Conservation (phyloP, 306 rosid genomes). For the Glycine tomentella region DNA sequence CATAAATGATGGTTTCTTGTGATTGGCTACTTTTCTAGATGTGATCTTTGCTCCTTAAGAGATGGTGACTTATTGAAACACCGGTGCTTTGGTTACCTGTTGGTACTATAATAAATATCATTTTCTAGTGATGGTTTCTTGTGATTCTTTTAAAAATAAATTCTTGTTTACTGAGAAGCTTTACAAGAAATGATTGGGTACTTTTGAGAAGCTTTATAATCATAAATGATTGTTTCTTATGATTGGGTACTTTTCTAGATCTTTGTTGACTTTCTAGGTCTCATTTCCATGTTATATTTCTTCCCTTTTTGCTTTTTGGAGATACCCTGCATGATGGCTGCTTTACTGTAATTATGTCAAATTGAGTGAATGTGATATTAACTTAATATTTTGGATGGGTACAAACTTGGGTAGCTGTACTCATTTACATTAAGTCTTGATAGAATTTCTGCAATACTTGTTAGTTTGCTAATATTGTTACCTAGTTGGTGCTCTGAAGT, state of each 20-base stretch:
- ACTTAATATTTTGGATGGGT: constrained; percentile 3
- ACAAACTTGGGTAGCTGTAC: neutral
- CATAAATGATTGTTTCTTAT: too few species aligned
- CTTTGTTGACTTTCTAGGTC: neutral
- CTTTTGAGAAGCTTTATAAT: too few species aligned
- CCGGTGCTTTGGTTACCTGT: too few species aligned
- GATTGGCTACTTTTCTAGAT: too few species aligned
- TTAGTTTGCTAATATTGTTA: constrained; percentile 3
- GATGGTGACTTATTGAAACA: too few species aligned
- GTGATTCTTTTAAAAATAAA: too few species aligned
- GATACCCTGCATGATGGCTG: constrained; percentile 4
- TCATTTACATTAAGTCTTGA: neutral
- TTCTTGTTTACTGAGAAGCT: too few species aligned
- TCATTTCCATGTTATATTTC: neutral
- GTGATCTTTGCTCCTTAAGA: too few species aligned
- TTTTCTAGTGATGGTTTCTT: too few species aligned
- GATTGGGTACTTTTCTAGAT: constrained; percentile 4
- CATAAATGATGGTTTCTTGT: neutral
- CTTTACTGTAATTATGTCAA: neutral
- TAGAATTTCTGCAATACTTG: neutral
- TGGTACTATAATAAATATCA: too few species aligned
- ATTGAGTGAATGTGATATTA: neutral
- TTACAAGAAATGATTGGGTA: too few species aligned
- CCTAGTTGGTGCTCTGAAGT: neutral
- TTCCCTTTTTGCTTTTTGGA: neutral